Evolutionary conservation across 768 basidiomycete species (phyloP), one percentile per base, ranked within the genome.

Genomic region (Pholiota microspora): DNA sequence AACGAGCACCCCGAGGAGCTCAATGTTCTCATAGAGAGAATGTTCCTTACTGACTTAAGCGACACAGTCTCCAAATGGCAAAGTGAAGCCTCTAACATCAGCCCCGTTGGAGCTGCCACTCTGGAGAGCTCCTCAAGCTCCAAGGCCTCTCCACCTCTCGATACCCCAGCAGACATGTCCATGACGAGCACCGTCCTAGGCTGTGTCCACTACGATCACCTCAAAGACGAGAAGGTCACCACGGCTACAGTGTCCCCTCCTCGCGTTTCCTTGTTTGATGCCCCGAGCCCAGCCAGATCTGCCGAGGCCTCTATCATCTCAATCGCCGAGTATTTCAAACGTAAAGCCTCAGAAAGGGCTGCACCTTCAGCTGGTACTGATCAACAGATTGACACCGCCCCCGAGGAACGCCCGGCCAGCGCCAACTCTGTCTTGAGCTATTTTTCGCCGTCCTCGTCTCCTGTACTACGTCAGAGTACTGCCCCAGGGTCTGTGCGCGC

Each of bases 241-340:
- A 13, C 29, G 32, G 28, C 29, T 21, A 36, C 36, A 31, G 38
- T n/a, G n/a, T 23, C 49, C 4, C 40, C 40, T 6, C 40, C 21
- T 23, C 40, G 16, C 2, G 10, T 32, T 6, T 32, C 51, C 1
- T 31, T 32, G 1, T 51, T 51, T 12, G 38, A 42, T 28, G n/a
- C 48, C 7, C 48, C 48, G 9, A 51, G 40, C 21, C 28, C 51
- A 16, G 18, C 38, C n/a, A 16, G 16, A 38, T 51, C 51, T 8
- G 35, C 51, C 13, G 54, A 50, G 46, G 51, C 32, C 38, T 51
- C 51, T 3, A 24, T 51, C 18, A 59, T 58, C 24, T 62, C 58
- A 12, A 59, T 62, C 21, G 61, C 58, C 10, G 58, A 58, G 35
- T 59, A 62, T 38, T 58, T 59, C 51, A 54, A 56, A n/a, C 56